A percentile compares a stretch with the other conserved stretches of the same genome.
phyloP scores from a whole-genome alignment of 108 stramenopile genomes.

The Cyclotella kingstonii region DNA sequence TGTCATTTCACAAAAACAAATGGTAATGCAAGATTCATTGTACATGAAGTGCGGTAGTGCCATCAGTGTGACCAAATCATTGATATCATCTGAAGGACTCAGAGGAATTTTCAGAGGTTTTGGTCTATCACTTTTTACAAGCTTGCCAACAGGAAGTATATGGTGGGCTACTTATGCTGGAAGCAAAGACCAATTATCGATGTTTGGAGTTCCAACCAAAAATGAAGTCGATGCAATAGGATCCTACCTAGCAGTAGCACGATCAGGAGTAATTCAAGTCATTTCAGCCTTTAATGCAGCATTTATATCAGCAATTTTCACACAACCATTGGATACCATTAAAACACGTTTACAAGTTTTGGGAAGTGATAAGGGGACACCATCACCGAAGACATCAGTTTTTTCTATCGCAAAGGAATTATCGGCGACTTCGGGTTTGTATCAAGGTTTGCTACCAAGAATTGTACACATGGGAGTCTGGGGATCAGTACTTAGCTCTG shows the following conservation, averaged over 20 bases:
- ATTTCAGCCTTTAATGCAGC: constrained; percentile 49
- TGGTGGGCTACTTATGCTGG: constrained; percentile 61
- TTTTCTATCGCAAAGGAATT: constrained; percentile 43
- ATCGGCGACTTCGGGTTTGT: constrained; percentile 29
- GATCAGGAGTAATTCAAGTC: constrained; percentile 39
- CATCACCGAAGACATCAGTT: constrained; percentile 7
- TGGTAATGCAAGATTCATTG: constrained; percentile 34
- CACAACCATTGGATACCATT: constrained; percentile 52
- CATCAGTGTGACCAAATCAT: constrained; percentile 17
- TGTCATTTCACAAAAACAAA: constrained; percentile 56
- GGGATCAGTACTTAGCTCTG: constrained; percentile 45
- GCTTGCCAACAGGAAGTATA: constrained; percentile 48
- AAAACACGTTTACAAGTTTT: constrained; percentile 51
- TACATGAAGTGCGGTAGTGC: constrained; percentile 35
- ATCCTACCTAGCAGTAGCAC: constrained; percentile 16
- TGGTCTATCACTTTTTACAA: constrained; percentile 49
- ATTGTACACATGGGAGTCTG: constrained; percentile 53
- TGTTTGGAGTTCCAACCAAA: background rate
- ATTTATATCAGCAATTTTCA: constrained; percentile 30
- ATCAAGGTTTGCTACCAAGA: constrained; percentile 40
- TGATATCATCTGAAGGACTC: constrained; percentile 31
- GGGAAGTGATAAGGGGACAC: background rate
- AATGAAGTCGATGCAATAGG: background rate
- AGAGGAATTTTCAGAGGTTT: constrained; percentile 51
- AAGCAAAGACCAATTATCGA: constrained; percentile 36